These are phyloP conservation scores for Fraxinus velutina DNA, from an alignment of 305 asterid species.

Conservation along the genomic window DNA sequence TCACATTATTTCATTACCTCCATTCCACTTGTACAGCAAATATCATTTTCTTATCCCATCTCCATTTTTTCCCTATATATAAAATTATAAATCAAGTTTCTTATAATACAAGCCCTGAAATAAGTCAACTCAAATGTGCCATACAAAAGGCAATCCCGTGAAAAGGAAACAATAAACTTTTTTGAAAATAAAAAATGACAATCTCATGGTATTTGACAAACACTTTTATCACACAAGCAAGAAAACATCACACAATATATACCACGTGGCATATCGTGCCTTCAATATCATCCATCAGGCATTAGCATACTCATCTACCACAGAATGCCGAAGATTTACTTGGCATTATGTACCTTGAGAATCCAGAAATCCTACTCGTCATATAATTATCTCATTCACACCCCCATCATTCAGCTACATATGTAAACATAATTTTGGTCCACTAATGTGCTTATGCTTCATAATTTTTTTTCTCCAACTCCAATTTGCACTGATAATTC, in stretches of 20 bases:
- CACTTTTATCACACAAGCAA: background rate
- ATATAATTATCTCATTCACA: background rate
- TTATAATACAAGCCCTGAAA: background rate
- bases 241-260: background rate
- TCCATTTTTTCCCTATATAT: background rate
- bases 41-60: background rate
- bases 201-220: background rate
- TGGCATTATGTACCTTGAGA: background rate
- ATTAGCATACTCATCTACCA: background rate
- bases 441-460: background rate
- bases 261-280: background rate
- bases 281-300: background rate
- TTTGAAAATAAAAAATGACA: background rate
- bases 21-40: background rate
- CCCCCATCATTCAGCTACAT: background rate
- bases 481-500: slow-evolving; percentile 15
- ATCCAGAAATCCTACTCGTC: background rate
- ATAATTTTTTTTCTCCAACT: background rate
- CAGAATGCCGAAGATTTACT: background rate
- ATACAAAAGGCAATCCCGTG: background rate
- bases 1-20: background rate
- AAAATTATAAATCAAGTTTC: background rate
- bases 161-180: background rate
- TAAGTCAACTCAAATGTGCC: background rate
- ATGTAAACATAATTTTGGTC: background rate